Percentiles rank a stretch among this genome's conserved stretches.
phyloP scores from a whole-genome alignment of 495 filamentous ascomycete species.

The Terfezia boudieri region DNA sequence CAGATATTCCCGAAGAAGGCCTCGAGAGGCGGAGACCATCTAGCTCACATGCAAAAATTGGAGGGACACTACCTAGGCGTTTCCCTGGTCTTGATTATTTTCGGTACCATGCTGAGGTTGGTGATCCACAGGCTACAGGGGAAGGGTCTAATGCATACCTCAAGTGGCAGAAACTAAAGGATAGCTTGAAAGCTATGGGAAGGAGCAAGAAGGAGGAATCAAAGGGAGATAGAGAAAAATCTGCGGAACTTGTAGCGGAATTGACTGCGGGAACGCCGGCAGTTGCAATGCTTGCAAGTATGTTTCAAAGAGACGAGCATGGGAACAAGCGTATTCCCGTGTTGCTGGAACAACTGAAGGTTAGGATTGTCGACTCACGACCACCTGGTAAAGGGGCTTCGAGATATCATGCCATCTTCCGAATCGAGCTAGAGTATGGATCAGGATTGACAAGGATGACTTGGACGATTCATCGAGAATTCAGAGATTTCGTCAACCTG shows the following conservation, averaged over 20 bases:
- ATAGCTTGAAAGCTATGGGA: conserved; percentile 59
- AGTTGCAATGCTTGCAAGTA: conserved; percentile 78
- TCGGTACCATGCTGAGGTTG: background rate
- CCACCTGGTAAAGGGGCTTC: conserved; percentile 9
- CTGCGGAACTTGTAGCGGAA: conserved; percentile 88
- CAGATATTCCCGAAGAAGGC: conserved; percentile 10
- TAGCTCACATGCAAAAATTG: background rate
- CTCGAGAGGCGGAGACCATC: background rate
- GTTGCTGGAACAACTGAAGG: conserved; percentile 80
- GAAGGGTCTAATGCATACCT: conserved; percentile 23
- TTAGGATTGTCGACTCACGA: conserved; percentile 59
- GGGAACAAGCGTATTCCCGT: conserved; percentile 87
- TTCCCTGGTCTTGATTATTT: background rate
- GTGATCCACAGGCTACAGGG: background rate
- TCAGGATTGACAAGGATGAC: conserved; percentile 91
- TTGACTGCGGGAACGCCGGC: conserved; percentile 78
- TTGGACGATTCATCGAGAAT: conserved; percentile 73
- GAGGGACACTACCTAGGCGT: background rate
- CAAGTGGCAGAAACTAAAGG: conserved; percentile 72
- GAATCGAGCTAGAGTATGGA: conserved; percentile 88
- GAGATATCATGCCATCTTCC: conserved; percentile 48
- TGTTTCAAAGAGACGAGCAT: conserved; percentile 93
- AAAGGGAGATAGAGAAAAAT: conserved; percentile 79
- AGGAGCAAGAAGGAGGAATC: conserved; percentile 56
- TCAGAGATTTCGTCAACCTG: conserved; percentile 78